Evolutionary conservation across 805 yeast genomes (phyloP), one percentile per base, ranked within the genome.

Genomic region (Yarrowia deformans): DNA sequence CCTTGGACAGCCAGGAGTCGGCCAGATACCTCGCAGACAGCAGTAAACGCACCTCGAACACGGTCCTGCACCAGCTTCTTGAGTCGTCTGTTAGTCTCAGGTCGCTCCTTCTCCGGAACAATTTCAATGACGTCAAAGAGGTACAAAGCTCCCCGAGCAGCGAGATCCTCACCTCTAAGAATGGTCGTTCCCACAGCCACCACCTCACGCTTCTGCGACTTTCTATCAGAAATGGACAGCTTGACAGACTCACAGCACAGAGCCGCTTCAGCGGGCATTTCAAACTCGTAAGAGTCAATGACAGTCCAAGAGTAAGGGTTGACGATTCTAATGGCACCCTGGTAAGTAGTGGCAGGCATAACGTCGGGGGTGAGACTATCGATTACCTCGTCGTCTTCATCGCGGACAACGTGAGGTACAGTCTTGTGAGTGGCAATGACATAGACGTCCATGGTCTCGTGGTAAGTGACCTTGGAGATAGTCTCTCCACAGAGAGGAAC

Each of bases 41-140:
- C 82, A 0, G 95, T 87, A 0, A 90, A 94, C 1, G 97, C 92
- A 18, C 98, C 98, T 73, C 90, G 87, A 0, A 91, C 86, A 37
- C 85, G 86, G 77, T 93, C 98, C 61, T 85, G 83, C 61, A 87
- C 87, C 10, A 90, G 81, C 72, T 88, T 85, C 75, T 91, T 92
- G 73, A 93, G 82, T 77, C 89, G 90, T 76, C 86, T 90, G 73
- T 88, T 89, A 1, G 93, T 88, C 72, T 92, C 97, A 0, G 97
- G 97, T 70, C 84, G 85, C 0, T 89, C 93, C 0, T 94, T 94
- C 75, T 92, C 97, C 0, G 97, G 97, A 72, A 91, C 91, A 76
- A 93, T 89, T 70, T 88, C 93, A 68, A 90, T 88, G 39, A 90
- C 82, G 72, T 93, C 97, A 74, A 81, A 88, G 0, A 93, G 80